Evolutionary conservation across 139 green algal species (phyloP).

Genomic region (Desmodesmus armatus): DNA sequence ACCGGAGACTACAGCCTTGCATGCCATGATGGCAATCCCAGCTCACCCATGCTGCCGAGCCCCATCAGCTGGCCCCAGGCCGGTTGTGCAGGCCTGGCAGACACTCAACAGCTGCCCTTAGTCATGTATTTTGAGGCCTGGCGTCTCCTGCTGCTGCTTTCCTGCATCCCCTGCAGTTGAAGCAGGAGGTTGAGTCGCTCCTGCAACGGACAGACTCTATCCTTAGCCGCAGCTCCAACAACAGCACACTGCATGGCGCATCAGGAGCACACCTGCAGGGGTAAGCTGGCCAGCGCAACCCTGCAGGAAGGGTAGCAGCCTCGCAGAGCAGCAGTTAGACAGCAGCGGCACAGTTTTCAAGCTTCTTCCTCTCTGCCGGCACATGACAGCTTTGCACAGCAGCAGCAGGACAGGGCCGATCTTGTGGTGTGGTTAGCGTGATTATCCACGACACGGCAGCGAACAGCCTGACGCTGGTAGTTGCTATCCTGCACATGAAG

Average conservation of each 20-base stretch:
- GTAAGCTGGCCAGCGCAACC: neutral
- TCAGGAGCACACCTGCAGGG: conserved; percentile 5
- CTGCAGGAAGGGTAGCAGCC: neutral
- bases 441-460: too few relatives aligned
- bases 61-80: neutral
- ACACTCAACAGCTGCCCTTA: neutral
- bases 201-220: conserved; percentile 40
- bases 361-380: too few relatives aligned
- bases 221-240: conserved; percentile 32
- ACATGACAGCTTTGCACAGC: too few relatives aligned
- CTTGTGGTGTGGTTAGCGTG: too few relatives aligned
- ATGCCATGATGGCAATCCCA: neutral
- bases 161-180: conserved; percentile 6
- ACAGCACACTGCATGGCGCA: conserved; percentile 8
- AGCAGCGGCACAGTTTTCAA: neutral
- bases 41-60: neutral
- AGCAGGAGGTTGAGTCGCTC: conserved; percentile 15
- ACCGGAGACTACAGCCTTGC: neutral
- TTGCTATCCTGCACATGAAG: too few relatives aligned
- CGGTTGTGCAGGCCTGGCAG: neutral
- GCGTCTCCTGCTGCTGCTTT: too few relatives aligned
- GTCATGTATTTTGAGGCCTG: too few relatives aligned
- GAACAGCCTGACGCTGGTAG: too few relatives aligned
- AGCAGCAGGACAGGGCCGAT: too few relatives aligned
- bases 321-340: neutral